A percentile compares a stretch with the other conserved stretches of the same genome.
Evolutionary conservation across 176 grass and related monocot species (phyloP).

Genomic region (Phyllostachys edulis): DNA sequence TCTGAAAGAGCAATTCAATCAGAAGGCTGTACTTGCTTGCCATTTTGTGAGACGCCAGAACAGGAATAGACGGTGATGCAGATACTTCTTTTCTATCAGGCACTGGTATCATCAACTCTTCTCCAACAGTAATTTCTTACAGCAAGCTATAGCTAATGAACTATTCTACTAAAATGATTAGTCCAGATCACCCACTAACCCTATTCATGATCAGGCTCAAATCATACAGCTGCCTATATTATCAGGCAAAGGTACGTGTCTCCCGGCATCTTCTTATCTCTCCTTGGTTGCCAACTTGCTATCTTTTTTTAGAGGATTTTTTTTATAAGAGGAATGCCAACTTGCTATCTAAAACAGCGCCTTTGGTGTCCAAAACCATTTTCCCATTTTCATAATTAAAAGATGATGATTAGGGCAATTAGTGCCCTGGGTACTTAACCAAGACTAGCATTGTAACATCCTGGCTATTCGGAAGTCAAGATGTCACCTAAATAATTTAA

Average conservation of each 20-base stretch:
- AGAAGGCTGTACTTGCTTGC: not conserved
- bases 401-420: too few species aligned
- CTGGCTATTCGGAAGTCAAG: too few species aligned
- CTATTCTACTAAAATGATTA: not conserved
- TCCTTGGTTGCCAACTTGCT: constrained; percentile 16
- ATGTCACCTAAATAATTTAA: too few species aligned
- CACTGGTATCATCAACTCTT: not conserved
- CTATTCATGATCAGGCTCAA: not conserved
- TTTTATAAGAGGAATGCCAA: not conserved
- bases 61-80: not conserved
- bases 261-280: constrained; percentile 19
- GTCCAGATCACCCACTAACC: constrained; percentile 4
- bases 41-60: not conserved
- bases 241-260: not conserved
- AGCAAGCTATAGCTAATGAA: not conserved
- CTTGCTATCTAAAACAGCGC: not conserved
- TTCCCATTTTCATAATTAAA: too few species aligned
- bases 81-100: not conserved
- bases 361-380: too few species aligned
- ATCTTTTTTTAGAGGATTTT: not conserved
- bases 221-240: not conserved
- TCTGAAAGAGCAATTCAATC: constrained; percentile 22
- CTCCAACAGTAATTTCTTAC: not conserved
- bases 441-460: too few species aligned
- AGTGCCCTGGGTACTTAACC: too few species aligned